A percentile compares a stretch with the other conserved stretches of the same genome.
Conservation (phyloP, 2,329 filamentous ascomycete genomes). For the Colletotrichum australisinense region DNA sequence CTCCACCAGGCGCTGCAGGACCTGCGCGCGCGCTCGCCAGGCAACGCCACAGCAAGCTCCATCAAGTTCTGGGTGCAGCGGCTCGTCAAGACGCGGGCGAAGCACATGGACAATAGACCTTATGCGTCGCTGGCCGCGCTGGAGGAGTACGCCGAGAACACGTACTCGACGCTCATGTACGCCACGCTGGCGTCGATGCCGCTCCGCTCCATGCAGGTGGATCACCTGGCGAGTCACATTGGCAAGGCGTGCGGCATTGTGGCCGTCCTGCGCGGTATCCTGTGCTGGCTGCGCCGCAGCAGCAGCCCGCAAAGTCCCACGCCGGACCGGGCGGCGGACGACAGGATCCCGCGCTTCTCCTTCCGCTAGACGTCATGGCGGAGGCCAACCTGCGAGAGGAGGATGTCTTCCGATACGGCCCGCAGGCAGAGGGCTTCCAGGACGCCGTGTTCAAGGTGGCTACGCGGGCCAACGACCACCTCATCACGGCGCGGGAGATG, state of each 20-base stretch:
- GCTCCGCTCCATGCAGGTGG: slow-evolving; percentile 83
- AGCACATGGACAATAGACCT: slow-evolving; percentile 84
- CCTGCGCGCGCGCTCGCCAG: slow-evolving; percentile 57
- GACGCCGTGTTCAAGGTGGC: slow-evolving; percentile 94
- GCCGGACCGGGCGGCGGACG: slow-evolving; percentile 42
- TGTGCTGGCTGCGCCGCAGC: slow-evolving; percentile 82
- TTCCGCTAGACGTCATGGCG: slow-evolving; percentile 92
- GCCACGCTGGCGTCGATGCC: slow-evolving; percentile 84
- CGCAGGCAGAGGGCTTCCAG: slow-evolving; percentile 81
- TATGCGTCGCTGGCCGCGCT: slow-evolving; percentile 79
- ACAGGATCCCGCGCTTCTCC: slow-evolving; percentile 70
- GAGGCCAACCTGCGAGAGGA: slow-evolving; percentile 85
- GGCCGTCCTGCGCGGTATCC: slow-evolving; percentile 90
- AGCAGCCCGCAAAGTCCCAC: slow-evolving; percentile 59
- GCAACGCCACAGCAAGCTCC: slow-evolving; percentile 53
- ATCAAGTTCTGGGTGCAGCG: slow-evolving; percentile 81
- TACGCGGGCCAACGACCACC: slow-evolving; percentile 92
- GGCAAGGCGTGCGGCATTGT: slow-evolving; percentile 93
- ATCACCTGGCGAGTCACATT: slow-evolving; percentile 94
- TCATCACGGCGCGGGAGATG: slow-evolving; percentile 95
- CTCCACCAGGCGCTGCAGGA: slow-evolving; percentile 78
- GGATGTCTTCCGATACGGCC: slow-evolving; percentile 85
- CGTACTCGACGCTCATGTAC: slow-evolving; percentile 93
- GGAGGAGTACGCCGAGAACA: slow-evolving; percentile 93
- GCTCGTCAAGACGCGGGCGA: slow-evolving; percentile 83